These are phyloP conservation scores for Acanthamoeba lenticulata DNA, from an alignment of 208 protist genomes.

Conservation along the genomic window DNA sequence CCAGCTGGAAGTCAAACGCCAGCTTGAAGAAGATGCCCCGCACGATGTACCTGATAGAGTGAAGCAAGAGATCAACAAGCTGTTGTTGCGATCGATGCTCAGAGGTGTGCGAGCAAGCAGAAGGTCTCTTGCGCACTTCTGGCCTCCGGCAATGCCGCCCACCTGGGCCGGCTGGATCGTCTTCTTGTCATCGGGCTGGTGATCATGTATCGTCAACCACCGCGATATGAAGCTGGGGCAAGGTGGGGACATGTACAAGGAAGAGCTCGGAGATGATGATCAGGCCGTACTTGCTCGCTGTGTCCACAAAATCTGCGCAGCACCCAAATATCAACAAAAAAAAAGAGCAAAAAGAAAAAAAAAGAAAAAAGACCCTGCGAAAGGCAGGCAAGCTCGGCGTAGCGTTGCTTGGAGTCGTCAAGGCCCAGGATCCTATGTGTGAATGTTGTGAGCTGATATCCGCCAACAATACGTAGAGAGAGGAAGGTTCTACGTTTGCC, in stretches of 20 bases:
- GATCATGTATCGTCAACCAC: too few relatives aligned
- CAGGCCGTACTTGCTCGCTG: constrained; percentile 33
- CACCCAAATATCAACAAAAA: too few relatives aligned
- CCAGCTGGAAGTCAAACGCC: constrained; percentile 39
- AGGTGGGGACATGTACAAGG: not conserved
- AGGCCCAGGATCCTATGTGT: not conserved
- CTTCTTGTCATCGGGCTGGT: constrained; percentile 34
- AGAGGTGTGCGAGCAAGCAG: too few relatives aligned
- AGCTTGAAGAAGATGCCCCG: constrained; percentile 66
- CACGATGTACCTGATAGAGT: constrained; percentile 53
- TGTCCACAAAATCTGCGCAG: constrained; percentile 61
- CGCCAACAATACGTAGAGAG: too few relatives aligned
- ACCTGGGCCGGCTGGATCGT: constrained; percentile 24
- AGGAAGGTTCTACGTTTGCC: constrained; percentile 61
- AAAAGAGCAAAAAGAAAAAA: too few relatives aligned
- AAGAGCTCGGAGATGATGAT: constrained; percentile 65
- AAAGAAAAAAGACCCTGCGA: too few relatives aligned
- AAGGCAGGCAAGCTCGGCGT: not conserved
- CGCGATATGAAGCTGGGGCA: too few relatives aligned
- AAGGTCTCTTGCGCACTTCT: constrained; percentile 53
- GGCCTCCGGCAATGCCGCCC: constrained; percentile 52
- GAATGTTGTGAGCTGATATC: too few relatives aligned
- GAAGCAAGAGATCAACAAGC: too few relatives aligned
- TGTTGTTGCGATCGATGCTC: too few relatives aligned
- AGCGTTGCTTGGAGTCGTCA: not conserved